Evolutionary conservation across 495 filamentous ascomycete genomes (phyloP).

Genomic region (Penicillium longicatenatum): DNA sequence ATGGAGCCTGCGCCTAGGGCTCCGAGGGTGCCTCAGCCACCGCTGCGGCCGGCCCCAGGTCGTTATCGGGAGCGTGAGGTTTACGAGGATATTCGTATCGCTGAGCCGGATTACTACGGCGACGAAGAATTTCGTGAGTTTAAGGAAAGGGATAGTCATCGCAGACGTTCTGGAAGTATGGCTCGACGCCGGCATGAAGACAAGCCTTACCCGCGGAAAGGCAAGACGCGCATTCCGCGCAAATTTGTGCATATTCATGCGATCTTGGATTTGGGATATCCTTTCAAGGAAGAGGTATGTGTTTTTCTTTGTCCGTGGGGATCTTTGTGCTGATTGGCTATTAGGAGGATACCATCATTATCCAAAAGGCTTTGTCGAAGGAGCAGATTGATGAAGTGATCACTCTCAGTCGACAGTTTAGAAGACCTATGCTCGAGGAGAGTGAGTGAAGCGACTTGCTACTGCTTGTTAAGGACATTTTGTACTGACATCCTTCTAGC

Average conservation of each 20-base stretch:
- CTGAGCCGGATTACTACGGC: slow-evolving; percentile 66
- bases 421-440: slow-evolving; percentile 29
- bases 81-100: slow-evolving; percentile 66
- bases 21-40: slow-evolving; percentile 29
- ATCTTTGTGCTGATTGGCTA: background rate
- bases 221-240: slow-evolving; percentile 82
- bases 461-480: background rate
- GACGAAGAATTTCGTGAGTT: slow-evolving; percentile 67
- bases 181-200: slow-evolving; percentile 44
- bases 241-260: slow-evolving; percentile 74
- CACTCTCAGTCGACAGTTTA: slow-evolving; percentile 71
- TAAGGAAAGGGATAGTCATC: slow-evolving; percentile 51
- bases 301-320: background rate
- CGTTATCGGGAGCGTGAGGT: slow-evolving; percentile 53
- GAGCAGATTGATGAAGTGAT: slow-evolving; percentile 89
- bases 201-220: slow-evolving; percentile 72
- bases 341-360: slow-evolving; percentile 75
- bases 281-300: slow-evolving; percentile 79
- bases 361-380: slow-evolving; percentile 79
- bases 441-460: slow-evolving; percentile 27
- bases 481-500: slow-evolving; percentile 18
- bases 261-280: slow-evolving; percentile 81
- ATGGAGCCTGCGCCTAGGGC: slow-evolving; percentile 47
- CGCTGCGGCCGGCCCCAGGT: slow-evolving; percentile 39
- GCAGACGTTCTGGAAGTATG: slow-evolving; percentile 47